Percentiles rank a stretch among this genome's conserved stretches.
Conservation (phyloP, 2,329 filamentous ascomycete species). For the Calycina herbarum region DNA sequence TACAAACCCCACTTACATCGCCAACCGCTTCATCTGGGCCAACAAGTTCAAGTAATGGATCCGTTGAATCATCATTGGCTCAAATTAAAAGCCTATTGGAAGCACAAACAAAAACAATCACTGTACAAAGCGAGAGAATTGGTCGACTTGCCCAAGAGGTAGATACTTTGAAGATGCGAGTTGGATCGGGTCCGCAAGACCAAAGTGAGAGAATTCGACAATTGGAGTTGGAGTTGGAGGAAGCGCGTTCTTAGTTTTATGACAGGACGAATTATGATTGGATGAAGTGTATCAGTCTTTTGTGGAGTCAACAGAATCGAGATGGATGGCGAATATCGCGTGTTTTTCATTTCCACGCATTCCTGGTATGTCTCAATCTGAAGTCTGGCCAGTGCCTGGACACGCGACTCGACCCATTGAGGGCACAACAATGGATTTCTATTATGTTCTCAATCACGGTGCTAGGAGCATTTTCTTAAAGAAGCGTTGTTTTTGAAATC, state of each 20-base stretch:
- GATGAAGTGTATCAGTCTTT: conserved; percentile 14
- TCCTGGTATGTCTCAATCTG: background rate
- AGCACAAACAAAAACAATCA: conserved; percentile 75
- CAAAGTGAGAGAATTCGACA: conserved; percentile 69
- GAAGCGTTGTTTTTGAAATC: too few relatives aligned
- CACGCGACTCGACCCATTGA: background rate
- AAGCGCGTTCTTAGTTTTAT: conserved; percentile 49
- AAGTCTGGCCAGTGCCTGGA: background rate
- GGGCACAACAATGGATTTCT: too few relatives aligned
- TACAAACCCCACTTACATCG: conserved; percentile 25
- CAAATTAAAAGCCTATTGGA: conserved; percentile 79
- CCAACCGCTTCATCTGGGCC: conserved; percentile 40
- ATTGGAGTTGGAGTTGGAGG: conserved; percentile 67
- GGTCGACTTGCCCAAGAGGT: conserved; percentile 69
- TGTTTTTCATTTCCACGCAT: conserved; percentile 7
- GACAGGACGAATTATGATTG: conserved; percentile 13
- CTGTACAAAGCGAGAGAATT: conserved; percentile 75
- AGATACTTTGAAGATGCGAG: conserved; percentile 76
- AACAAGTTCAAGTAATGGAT: conserved; percentile 40
- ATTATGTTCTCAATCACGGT: background rate
- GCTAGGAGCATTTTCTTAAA: background rate
- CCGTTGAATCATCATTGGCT: conserved; percentile 65
- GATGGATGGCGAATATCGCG: background rate
- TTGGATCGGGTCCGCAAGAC: conserved; percentile 57
- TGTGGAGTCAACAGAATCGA: conserved; percentile 9